Evolutionary conservation across 2,329 filamentous ascomycete genomes (phyloP).

Genomic region (Amauroascus verrucosus): DNA sequence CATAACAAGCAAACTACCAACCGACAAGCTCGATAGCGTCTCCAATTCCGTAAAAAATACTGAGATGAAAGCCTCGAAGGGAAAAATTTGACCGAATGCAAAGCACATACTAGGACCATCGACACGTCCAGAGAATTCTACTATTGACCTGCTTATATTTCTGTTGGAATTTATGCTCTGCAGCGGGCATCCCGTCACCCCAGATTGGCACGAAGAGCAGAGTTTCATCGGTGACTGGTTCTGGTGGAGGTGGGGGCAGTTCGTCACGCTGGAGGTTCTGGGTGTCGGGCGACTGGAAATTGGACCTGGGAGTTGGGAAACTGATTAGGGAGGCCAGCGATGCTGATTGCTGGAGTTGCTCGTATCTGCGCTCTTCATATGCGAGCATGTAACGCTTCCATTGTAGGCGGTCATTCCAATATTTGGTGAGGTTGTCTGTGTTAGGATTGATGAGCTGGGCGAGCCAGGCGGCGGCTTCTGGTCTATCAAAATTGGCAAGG

Average conservation of each 20-base stretch:
- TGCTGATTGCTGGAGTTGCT: neutral
- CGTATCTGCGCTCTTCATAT: constrained; percentile 11
- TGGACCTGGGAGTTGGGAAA: neutral
- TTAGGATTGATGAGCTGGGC: constrained; percentile 10
- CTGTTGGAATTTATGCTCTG: neutral
- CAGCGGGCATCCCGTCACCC: neutral
- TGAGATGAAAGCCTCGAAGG: too few species aligned
- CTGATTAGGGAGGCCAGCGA: neutral
- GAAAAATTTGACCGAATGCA: neutral
- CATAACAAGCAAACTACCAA: too few species aligned
- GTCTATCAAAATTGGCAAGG: neutral
- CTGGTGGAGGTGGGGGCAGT: neutral
- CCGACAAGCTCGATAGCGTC: too few species aligned
- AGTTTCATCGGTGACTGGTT: constrained; percentile 1
- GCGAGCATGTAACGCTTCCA: constrained; percentile 13
- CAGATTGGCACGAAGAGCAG: neutral
- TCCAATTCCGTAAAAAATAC: too few species aligned
- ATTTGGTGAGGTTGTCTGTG: neutral
- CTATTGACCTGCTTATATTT: neutral
- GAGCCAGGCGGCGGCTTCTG: constrained; percentile 3
- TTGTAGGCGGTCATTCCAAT: constrained; percentile 11
- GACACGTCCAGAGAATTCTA: neutral
- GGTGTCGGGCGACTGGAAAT: neutral
- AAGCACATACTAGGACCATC: neutral
- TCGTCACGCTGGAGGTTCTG: neutral